phyloP scores from a whole-genome alignment of 2,329 filamentous ascomycete genomes.

The Metarhizium rileyi region DNA sequence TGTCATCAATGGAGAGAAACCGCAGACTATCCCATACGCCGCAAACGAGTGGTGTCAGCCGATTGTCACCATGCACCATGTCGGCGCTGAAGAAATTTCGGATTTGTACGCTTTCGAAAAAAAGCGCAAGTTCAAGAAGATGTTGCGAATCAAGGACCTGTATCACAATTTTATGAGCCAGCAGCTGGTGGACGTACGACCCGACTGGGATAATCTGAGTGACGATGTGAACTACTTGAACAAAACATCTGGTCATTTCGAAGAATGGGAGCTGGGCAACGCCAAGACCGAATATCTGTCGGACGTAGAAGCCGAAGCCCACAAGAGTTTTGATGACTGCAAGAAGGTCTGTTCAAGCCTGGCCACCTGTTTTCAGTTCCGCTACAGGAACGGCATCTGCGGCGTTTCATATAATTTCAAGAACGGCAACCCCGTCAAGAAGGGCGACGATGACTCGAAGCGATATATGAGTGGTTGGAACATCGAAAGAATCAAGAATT shows the following conservation, averaged over 20 bases:
- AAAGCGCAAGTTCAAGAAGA: slow-evolving; percentile 20
- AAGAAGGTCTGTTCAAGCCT: slow-evolving; percentile 31
- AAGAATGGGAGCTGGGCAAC: slow-evolving; percentile 20
- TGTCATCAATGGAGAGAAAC: slow-evolving; percentile 46
- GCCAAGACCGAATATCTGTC: slow-evolving; percentile 25
- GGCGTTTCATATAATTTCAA: slow-evolving; percentile 23
- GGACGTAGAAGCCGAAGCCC: slow-evolving; percentile 29
- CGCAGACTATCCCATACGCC: slow-evolving; percentile 37
- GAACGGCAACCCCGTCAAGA: slow-evolving; percentile 28
- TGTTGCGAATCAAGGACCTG: slow-evolving; percentile 36
- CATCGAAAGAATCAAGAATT: slow-evolving; percentile 28
- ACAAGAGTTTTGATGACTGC: slow-evolving; percentile 33
- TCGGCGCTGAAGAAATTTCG: slow-evolving; percentile 39
- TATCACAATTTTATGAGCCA: slow-evolving; percentile 35
- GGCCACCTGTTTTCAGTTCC: slow-evolving; percentile 31
- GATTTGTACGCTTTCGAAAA: slow-evolving; percentile 42
- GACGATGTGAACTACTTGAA: slow-evolving; percentile 35
- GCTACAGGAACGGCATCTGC: slow-evolving; percentile 30
- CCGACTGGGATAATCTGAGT: slow-evolving; percentile 45
- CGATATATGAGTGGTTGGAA: slow-evolving; percentile 32
- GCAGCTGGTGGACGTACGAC: slow-evolving; percentile 26
- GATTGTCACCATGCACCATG: slow-evolving; percentile 46
- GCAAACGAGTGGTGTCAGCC: slow-evolving; percentile 45
- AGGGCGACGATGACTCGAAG: slow-evolving; percentile 17
- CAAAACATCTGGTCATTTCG: slow-evolving; percentile 17